Percentiles rank a stretch among this genome's conserved stretches.
phyloP scores from a whole-genome alignment of 257 asterid species.

The Forsythia viridissima region DNA sequence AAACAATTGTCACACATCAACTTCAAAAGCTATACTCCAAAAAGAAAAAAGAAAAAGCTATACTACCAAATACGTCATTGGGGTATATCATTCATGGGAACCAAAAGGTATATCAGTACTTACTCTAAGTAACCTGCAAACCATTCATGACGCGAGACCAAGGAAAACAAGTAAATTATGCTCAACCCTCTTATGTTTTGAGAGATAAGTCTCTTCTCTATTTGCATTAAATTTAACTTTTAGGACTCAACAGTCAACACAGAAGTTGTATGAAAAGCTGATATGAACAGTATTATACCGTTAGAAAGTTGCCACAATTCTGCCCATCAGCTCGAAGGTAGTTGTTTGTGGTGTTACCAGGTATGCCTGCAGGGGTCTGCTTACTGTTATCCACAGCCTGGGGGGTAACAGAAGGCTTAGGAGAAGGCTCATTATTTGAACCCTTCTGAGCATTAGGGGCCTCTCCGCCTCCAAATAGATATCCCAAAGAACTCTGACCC shows the following conservation, averaged over 20 bases:
- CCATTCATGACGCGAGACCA: neutral
- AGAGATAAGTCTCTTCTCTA: neutral
- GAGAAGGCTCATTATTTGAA: constrained; percentile 33
- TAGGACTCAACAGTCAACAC: neutral
- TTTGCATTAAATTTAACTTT: neutral
- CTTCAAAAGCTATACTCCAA: neutral
- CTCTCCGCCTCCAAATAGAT: constrained; percentile 71
- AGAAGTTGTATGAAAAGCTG: neutral
- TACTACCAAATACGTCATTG: neutral
- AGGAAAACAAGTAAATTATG: neutral
- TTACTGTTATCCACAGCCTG: constrained; percentile 36
- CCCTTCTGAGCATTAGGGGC: constrained; percentile 33
- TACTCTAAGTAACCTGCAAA: neutral
- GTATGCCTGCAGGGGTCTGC: constrained; percentile 16
- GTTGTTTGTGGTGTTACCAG: constrained; percentile 46
- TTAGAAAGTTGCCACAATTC: constrained; percentile 78
- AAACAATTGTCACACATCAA: neutral
- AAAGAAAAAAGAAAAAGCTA: too few relatives aligned
- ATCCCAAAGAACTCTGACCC: constrained; percentile 85
- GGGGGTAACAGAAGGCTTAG: constrained; percentile 34
- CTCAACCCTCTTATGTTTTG: neutral
- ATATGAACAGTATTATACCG: constrained; percentile 32
- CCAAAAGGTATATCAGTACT: neutral
- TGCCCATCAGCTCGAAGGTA: constrained; percentile 73
- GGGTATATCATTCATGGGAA: neutral